phyloP scores from a whole-genome alignment of 1,284 basidiomycete genomes.

The Ganoderma lingzhi region DNA sequence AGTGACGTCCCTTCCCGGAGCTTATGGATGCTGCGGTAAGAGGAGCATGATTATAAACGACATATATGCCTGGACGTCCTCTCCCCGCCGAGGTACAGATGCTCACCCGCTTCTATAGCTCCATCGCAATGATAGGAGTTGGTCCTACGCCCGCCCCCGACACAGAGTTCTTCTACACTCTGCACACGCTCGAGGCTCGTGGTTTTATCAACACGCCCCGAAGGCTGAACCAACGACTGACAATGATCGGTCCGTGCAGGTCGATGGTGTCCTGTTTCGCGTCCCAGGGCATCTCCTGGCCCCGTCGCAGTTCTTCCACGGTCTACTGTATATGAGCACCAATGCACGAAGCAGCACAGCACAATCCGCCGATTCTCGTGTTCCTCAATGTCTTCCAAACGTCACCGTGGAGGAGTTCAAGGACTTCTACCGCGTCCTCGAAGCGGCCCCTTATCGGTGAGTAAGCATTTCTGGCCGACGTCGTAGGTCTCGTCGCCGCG shows the following conservation, averaged over 20 bases:
- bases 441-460: conserved; percentile 1
- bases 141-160: neutral
- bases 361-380: neutral
- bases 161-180: neutral
- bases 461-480: neutral
- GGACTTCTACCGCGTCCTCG: conserved; percentile 7
- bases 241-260: neutral
- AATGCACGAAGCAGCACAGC: neutral
- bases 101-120: neutral
- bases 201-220: neutral
- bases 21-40: conserved; percentile 1
- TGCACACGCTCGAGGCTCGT: neutral
- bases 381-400: neutral
- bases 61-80: neutral
- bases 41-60: neutral
- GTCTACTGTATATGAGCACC: neutral
- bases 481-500: neutral
- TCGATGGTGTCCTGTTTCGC: neutral
- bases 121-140: neutral
- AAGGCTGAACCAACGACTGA: neutral
- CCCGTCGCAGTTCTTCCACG: neutral
- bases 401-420: neutral
- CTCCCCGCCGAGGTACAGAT: neutral
- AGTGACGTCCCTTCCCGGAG: neutral
- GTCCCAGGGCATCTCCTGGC: neutral